Evolutionary conservation across 1,139 yeast species (phyloP).

Genomic region (Zygosaccharomyces pseudobailii): DNA sequence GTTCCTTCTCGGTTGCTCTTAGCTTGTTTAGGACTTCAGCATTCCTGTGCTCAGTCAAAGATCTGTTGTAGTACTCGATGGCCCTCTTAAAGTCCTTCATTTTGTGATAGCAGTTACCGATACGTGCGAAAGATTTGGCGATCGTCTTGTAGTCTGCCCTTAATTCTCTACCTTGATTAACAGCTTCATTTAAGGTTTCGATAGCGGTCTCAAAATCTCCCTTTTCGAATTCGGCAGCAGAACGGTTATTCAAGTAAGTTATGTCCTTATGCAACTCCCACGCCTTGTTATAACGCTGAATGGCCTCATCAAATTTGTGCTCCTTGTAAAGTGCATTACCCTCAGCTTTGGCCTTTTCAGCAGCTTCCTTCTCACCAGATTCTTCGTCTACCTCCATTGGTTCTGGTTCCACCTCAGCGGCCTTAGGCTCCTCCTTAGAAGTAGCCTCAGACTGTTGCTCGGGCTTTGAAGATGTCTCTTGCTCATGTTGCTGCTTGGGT

Average conservation of each 20-base stretch:
- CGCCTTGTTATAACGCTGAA: slow-evolving; percentile 77
- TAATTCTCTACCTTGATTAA: slow-evolving; percentile 82
- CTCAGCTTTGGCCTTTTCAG: slow-evolving; percentile 76
- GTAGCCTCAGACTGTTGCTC: slow-evolving; percentile 27
- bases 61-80: slow-evolving; percentile 75
- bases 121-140: slow-evolving; percentile 90
- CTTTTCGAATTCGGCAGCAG: slow-evolving; percentile 96
- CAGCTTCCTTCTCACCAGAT: slow-evolving; percentile 43
- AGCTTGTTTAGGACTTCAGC: slow-evolving; percentile 88
- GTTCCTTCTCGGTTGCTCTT: slow-evolving; percentile 80
- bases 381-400: slow-evolving; percentile 37
- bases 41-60: slow-evolving; percentile 95
- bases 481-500: slow-evolving; percentile 6
- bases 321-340: slow-evolving; percentile 86
- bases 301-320: slow-evolving; percentile 90
- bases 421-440: slow-evolving; percentile 30
- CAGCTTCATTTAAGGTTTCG: slow-evolving; percentile 71
- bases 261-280: slow-evolving; percentile 81
- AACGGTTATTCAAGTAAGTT: slow-evolving; percentile 90
- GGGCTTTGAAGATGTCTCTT: slow-evolving; percentile 10
- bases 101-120: slow-evolving; percentile 79
- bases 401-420: slow-evolving; percentile 33
- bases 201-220: slow-evolving; percentile 87
- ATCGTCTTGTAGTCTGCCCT: slow-evolving; percentile 89
- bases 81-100: slow-evolving; percentile 69